A percentile compares a stretch with the other conserved stretches of the same genome.
Conservation (phyloP, 805 yeast species). For the Kodamaea lidongshanica region DNA sequence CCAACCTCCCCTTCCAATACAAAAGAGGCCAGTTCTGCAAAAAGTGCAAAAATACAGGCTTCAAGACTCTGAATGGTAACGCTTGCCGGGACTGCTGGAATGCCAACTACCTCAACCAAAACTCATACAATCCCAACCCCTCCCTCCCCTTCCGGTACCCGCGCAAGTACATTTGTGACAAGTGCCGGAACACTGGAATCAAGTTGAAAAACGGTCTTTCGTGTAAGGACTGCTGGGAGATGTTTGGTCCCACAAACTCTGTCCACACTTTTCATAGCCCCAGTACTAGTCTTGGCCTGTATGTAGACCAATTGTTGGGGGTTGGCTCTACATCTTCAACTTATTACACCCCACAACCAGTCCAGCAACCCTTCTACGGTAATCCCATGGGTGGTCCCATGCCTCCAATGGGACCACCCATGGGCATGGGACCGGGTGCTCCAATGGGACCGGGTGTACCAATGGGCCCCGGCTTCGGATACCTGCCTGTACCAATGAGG, state of each 20-base stretch:
- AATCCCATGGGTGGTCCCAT: neutral
- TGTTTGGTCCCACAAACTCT: constrained; percentile 45
- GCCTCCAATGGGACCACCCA: constrained; percentile 3
- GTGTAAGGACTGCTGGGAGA: constrained; percentile 67
- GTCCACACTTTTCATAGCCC: constrained; percentile 5
- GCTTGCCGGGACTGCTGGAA: constrained; percentile 29
- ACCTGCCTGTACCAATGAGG: constrained; percentile 12
- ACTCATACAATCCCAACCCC: constrained; percentile 43
- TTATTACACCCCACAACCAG: constrained; percentile 1
- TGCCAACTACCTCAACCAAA: constrained; percentile 18
- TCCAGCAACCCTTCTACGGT: neutral
- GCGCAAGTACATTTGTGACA: constrained; percentile 49
- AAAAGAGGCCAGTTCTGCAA: constrained; percentile 27
- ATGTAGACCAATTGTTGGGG: constrained; percentile 4
- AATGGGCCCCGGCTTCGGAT: constrained; percentile 2
- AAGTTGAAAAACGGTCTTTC: constrained; percentile 54
- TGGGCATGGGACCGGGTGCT: constrained; percentile 3
- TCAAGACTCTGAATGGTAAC: constrained; percentile 19
- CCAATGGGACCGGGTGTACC: constrained; percentile 3
- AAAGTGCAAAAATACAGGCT: constrained; percentile 33
- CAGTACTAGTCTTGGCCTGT: constrained; percentile 7
- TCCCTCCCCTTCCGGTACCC: constrained; percentile 66
- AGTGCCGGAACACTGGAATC: constrained; percentile 71
- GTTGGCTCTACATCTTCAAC: constrained; percentile 1
- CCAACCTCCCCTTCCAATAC: constrained; percentile 21